Base-by-base conservation (phyloP, 169 alveolate genomes). In the Plasmodium vivax region DNA sequence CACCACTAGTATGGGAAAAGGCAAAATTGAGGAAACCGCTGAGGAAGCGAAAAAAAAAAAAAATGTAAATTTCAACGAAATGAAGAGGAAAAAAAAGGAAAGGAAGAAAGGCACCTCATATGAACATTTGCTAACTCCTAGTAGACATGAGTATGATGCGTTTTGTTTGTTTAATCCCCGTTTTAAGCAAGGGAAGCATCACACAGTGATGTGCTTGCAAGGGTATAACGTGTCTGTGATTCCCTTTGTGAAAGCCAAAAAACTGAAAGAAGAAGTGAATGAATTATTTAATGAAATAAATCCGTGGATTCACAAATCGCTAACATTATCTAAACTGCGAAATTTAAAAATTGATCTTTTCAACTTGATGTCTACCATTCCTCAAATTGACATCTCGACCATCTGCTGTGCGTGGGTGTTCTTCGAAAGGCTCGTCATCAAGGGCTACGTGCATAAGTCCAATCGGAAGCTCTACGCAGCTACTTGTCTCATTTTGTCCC, bases 321-420 rank as follows among this genome's bases (percentile, higher is more conserved):
- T 93, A 68, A 93, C 95, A 34, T 93, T 93, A 71, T 85, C 95
- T 2, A 93, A 93, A 43, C 56, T 93, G 80, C 72, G 94, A 62
- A 93, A 93, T 85, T 85, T 93, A 82, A 85, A 85, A 85, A 85
- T 85, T n/a, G 94, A 93, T 85, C 36, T 96, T 75, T 93, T 95
- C 91, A 84, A 87, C 51, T 90, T 95, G 1, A 95, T 96, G 8
- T 84, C 74, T 54, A n/a, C 27, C 47, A 96, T 96, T 4, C 83
- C 94, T 0, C 95, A 94, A 51, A 93, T 96, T 19, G 98, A 96
- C n/a, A 96, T 97, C 16, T 95, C 98, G 5, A 96, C 98, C 6
- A 94, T 96, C n/a, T 92, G 94, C 12, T 93, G 96, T 16, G 98
- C 97, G 32, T 96, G 98, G 98, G 93, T 96, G 30, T 95, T 96